Base-by-base conservation (phyloP, 2,329 filamentous ascomycete genomes). In the Hypoxylon sp. region DNA sequence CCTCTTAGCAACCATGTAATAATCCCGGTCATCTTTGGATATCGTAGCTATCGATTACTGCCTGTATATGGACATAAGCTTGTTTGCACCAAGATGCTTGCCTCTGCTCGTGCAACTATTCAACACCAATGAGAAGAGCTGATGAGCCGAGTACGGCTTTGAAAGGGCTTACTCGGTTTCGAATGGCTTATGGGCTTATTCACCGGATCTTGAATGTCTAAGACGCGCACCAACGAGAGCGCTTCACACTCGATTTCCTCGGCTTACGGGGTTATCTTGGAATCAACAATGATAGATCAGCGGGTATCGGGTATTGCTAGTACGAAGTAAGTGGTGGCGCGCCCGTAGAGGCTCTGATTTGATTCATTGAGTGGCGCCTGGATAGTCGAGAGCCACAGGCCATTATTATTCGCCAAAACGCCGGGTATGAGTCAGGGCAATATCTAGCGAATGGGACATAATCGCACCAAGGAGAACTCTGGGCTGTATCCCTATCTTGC, bases 351-450 rank as follows among this genome's bases (percentile, higher is more conserved):
- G 63, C 57, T 62, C 50, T 67, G 52, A 62, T 70, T 61, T 62
- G 67, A 70, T 67, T 58, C 59, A 58, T 57, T 46, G 29, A 54
- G 65, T 67, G 58, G 68, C 68, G 68, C 59, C 24, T 52, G 44
- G 61, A 37, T 52, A 53, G 33, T 68, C 50, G 24, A 68, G 37
- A 63, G 55, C 39, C 46, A 60, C 61, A 64, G 62, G 65, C 58
- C 60, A 63, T 66, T 64, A 31, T 59, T 52, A 61, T 60, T 51
- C 52, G 59, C 66, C 60, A 57, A 50, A 46, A 58, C 19, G 35
- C 44, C 39, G 44, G 42, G 53, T 50, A 72, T 71, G 70, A 72
- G 65, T 70, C 70, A 71, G 67, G 67, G 67, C 52, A 68, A 69
- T 19, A 68, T 50, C 59, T 71, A 66, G 67, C 67, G 70, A 72